Evolutionary conservation across 345 rosid genomes (phyloP).

Genomic region (Streptanthus diversifolius): DNA sequence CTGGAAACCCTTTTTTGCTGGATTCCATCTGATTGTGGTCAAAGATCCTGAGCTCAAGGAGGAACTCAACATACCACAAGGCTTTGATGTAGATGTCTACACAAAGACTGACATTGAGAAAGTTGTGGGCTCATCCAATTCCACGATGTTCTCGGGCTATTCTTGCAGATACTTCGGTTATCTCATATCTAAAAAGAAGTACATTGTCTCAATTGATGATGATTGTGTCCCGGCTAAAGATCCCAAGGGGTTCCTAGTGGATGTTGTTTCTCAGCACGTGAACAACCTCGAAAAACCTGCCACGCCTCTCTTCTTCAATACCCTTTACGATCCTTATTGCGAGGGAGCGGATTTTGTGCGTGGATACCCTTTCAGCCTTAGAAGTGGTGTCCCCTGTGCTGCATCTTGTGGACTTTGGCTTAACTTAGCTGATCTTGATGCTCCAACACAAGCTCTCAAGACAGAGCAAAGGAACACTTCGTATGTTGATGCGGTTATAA

Average conservation of each 20-base stretch:
- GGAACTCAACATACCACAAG: constrained; percentile 78
- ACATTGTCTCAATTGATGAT: constrained; percentile 74
- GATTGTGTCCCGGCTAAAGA: constrained; percentile 88
- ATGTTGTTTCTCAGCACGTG: constrained; percentile 79
- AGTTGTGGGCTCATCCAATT: constrained; percentile 52
- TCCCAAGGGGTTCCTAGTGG: constrained; percentile 53
- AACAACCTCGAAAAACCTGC: constrained; percentile 71
- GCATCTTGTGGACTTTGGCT: constrained; percentile 96
- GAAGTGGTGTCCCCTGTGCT: constrained; percentile 76
- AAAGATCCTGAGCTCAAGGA: constrained; percentile 89
- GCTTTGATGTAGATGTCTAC: constrained; percentile 69
- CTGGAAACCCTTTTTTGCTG: constrained; percentile 68
- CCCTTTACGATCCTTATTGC: constrained; percentile 78
- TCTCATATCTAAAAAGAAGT: constrained; percentile 76
- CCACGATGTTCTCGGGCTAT: constrained; percentile 72
- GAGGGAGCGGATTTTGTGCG: constrained; percentile 95
- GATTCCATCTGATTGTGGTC: constrained; percentile 81
- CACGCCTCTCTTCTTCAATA: constrained; percentile 94
- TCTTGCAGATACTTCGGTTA: constrained; percentile 91
- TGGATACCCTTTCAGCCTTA: constrained; percentile 91
- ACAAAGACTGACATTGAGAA: constrained; percentile 63
- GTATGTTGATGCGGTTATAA: constrained; percentile 84
- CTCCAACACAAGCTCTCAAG: constrained; percentile 95
- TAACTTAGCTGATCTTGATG: constrained; percentile 84
- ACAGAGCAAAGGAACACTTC: constrained; percentile 60